Conservation (phyloP, 2,329 filamentous ascomycete genomes). For the Neofusicoccum umdonicola region DNA sequence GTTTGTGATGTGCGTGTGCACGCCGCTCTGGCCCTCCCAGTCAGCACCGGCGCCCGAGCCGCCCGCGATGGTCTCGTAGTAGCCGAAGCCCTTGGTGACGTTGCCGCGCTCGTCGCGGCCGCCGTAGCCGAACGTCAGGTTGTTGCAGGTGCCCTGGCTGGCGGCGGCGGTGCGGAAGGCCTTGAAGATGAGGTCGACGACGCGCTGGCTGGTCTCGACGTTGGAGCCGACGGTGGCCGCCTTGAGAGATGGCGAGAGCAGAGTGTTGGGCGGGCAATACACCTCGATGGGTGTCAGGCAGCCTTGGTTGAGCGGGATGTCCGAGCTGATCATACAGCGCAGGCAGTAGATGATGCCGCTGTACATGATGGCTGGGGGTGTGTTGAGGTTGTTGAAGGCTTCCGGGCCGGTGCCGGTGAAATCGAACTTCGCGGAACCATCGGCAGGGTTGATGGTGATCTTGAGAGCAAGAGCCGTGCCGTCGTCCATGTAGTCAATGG, state of each 20-base stretch:
- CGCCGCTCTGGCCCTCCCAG: slow-evolving; percentile 64
- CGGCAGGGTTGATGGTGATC: slow-evolving; percentile 16
- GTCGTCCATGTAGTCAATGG: slow-evolving; percentile 21
- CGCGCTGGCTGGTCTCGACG: slow-evolving; percentile 21
- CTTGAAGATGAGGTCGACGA: slow-evolving; percentile 26
- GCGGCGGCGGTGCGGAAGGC: slow-evolving; percentile 23
- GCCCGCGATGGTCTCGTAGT: slow-evolving; percentile 76
- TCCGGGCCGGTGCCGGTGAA: slow-evolving; percentile 21
- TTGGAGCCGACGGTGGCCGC: slow-evolving; percentile 30
- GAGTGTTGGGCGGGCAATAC: slow-evolving; percentile 31
- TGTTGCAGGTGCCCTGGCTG: slow-evolving; percentile 24
- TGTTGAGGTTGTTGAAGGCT: slow-evolving; percentile 23
- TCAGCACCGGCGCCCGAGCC: slow-evolving; percentile 65
- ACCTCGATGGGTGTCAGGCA: slow-evolving; percentile 39
- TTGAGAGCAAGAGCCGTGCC: slow-evolving; percentile 20
- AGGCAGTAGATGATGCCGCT: slow-evolving; percentile 51
- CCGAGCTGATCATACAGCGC: slow-evolving; percentile 34
- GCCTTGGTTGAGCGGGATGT: slow-evolving; percentile 44
- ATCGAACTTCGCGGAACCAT: slow-evolving; percentile 21
- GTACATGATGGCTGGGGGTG: slow-evolving; percentile 45
- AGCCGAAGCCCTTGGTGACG: slow-evolving; percentile 48
- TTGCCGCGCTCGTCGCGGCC: slow-evolving; percentile 3
- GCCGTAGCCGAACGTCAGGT: slow-evolving; percentile 29
- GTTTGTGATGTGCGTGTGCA: slow-evolving; percentile 77
- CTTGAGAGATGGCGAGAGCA: slow-evolving; percentile 34